A percentile compares a stretch with the other conserved stretches of the same genome.
Evolutionary conservation across 2,329 filamentous ascomycete genomes (phyloP).

Genomic region (Fusarium setosum): DNA sequence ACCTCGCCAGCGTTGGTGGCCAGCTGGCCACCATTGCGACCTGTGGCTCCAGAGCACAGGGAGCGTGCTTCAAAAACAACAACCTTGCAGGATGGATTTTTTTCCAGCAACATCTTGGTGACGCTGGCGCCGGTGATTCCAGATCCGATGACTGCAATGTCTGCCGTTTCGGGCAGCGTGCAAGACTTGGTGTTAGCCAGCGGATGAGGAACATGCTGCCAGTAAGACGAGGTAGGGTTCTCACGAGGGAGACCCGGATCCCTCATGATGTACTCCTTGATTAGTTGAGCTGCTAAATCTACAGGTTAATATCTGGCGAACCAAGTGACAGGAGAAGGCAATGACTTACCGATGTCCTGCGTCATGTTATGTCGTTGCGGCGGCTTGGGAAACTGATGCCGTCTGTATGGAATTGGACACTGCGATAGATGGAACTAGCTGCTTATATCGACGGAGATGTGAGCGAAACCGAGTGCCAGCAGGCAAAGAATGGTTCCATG

Average conservation of each 20-base stretch:
- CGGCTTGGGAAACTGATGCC: not conserved
- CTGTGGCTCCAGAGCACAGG: conserved; percentile 38
- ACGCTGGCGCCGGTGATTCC: conserved; percentile 40
- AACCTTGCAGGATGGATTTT: conserved; percentile 6
- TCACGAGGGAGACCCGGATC: not conserved
- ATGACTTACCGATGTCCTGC: not conserved
- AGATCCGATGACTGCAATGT: conserved; percentile 41
- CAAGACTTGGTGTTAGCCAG: conserved; percentile 27
- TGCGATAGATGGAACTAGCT: not conserved
- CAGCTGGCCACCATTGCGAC: conserved; percentile 39
- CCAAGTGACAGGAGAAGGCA: not conserved
- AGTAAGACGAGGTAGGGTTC: not conserved
- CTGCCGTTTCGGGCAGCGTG: conserved; percentile 20
- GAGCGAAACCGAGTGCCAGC: not conserved
- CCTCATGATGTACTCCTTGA: not conserved
- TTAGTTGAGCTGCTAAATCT: not conserved
- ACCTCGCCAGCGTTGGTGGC: conserved; percentile 46
- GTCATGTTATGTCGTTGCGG: not conserved
- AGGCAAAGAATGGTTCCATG: not conserved
- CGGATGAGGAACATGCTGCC: conserved; percentile 12
- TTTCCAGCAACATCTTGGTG: conserved; percentile 30
- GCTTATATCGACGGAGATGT: not conserved
- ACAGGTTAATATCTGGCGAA: not conserved
- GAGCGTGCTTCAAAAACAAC: conserved; percentile 38
- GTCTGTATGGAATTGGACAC: not conserved